These are phyloP conservation scores for Sextonia rubra DNA, from an alignment of 164 flowering plant genomes.

Conservation along the genomic window DNA sequence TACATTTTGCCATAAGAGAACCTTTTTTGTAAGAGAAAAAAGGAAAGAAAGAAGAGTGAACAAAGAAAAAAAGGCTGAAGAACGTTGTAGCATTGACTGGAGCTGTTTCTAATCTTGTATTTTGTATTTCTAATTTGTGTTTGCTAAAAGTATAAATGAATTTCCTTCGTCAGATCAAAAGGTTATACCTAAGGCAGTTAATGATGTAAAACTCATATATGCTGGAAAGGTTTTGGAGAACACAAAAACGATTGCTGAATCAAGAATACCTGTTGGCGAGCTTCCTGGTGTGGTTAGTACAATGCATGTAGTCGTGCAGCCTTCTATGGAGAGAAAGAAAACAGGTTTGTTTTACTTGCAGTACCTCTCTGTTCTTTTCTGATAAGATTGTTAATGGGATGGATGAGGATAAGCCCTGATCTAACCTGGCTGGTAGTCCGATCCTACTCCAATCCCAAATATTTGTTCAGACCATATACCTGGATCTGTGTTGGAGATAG, in stretches of 20 bases:
- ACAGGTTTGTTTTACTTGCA: conserved; percentile 14
- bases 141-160: not conserved
- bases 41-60: no score
- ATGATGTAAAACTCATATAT: conserved; percentile 54
- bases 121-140: not conserved
- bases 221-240: conserved; percentile 65
- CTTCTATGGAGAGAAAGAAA: conserved; percentile 26
- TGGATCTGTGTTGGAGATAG: no score
- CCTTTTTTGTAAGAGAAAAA: no score
- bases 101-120: not conserved
- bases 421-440: no score
- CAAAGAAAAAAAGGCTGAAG: no score
- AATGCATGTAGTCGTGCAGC: conserved; percentile 49
- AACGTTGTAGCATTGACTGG: no score
- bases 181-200: conserved; percentile 36
- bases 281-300: conserved; percentile 53
- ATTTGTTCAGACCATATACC: no score
- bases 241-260: conserved; percentile 54
- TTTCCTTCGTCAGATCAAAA: conserved; percentile 29
- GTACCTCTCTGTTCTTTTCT: no score
- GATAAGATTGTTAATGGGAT: no score
- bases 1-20: no score
- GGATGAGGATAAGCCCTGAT: no score
- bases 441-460: no score
- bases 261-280: conserved; percentile 36